phyloP scores from a whole-genome alignment of 345 rosid genomes.

The Viola odorata region DNA sequence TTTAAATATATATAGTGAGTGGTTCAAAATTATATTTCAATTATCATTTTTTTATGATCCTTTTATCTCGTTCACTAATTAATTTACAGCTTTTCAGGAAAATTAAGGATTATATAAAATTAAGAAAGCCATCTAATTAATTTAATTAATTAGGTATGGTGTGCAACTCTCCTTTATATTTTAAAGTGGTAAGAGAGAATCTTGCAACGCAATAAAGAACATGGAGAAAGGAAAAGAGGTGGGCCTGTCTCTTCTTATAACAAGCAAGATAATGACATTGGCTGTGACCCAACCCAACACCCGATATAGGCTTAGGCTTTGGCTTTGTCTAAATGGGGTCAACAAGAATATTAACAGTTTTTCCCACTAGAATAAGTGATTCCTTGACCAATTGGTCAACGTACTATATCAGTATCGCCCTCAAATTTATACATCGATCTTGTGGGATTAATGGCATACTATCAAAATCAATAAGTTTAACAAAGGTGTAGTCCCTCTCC shows the following conservation, averaged over 20 bases:
- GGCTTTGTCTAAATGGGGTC: constrained; percentile 24
- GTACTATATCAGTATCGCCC: constrained; percentile 13
- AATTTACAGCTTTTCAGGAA: too few relatives aligned
- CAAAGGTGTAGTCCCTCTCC: not conserved
- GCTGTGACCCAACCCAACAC: constrained; percentile 15
- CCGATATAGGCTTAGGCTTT: constrained; percentile 4
- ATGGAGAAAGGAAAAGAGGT: too few relatives aligned
- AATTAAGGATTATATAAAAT: too few relatives aligned
- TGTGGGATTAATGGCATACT: constrained; percentile 13
- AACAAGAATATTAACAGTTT: constrained; percentile 21
- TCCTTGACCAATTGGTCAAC: constrained; percentile 19
- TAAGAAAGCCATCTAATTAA: too few relatives aligned
- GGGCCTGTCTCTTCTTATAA: not conserved
- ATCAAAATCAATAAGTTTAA: not conserved
- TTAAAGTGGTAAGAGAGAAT: too few relatives aligned
- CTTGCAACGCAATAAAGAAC: too few relatives aligned
- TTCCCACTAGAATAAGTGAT: constrained; percentile 27
- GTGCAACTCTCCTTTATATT: too few relatives aligned
- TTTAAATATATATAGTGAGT: too few relatives aligned
- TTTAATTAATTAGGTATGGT: too few relatives aligned
- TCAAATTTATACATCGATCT: not conserved
- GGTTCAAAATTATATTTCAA: too few relatives aligned
- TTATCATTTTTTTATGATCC: too few relatives aligned
- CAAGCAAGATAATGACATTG: constrained; percentile 19
- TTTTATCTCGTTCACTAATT: too few relatives aligned